Evolutionary conservation across 345 rosid species (phyloP).

Genomic region (Eucalyptus sideroxylon): DNA sequence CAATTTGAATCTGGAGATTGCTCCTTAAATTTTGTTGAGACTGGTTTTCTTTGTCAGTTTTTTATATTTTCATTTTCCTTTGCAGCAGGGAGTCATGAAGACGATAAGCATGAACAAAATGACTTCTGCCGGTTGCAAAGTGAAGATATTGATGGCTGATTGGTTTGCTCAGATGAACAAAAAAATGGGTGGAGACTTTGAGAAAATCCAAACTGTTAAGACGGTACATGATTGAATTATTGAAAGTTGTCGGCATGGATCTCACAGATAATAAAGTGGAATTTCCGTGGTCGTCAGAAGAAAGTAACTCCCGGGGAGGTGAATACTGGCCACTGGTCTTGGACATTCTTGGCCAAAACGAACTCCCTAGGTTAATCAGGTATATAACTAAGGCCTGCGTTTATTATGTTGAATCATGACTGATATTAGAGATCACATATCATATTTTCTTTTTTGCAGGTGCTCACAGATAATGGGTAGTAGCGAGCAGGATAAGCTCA

Average conservation of each 20-base stretch:
- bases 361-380: constrained; percentile 66
- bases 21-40: neutral
- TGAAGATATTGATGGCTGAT: constrained; percentile 91
- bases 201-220: constrained; percentile 68
- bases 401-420: neutral
- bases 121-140: constrained; percentile 75
- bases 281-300: constrained; percentile 80
- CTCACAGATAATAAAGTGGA: constrained; percentile 33
- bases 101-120: constrained; percentile 64
- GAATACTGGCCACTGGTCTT: constrained; percentile 93
- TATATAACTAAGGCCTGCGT: neutral
- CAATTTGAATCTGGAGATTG: neutral
- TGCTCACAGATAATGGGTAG: constrained; percentile 88
- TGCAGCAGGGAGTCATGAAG: constrained; percentile 69
- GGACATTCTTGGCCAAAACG: constrained; percentile 86
- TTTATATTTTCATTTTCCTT: neutral
- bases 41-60: neutral
- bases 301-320: constrained; percentile 46
- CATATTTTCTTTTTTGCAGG: constrained; percentile 20
- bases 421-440: neutral
- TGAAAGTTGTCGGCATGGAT: constrained; percentile 79
- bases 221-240: constrained; percentile 54
- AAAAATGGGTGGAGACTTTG: constrained; percentile 78
- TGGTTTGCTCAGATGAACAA: constrained; percentile 95
- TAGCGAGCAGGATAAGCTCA: constrained; percentile 69